Evolutionary conservation across 2,329 filamentous ascomycete species (phyloP), one percentile per base, ranked within the genome.

Genomic region (Mycosphaerella sp.): DNA sequence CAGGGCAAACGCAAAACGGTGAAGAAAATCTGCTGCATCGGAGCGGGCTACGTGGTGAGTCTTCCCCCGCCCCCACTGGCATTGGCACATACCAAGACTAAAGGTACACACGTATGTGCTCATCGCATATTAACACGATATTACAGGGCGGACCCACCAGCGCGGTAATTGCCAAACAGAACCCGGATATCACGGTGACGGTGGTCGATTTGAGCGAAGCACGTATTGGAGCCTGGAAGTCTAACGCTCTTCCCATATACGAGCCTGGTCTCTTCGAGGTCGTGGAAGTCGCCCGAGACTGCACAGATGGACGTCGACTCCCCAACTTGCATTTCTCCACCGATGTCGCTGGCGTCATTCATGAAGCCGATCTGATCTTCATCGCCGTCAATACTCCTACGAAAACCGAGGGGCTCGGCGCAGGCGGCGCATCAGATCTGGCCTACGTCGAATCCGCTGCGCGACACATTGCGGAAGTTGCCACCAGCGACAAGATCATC

Each of bases 371-470:
- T 65, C 72, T 91, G 43, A 80, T 92, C 53, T 80, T 92, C 55
- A 80, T 91, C 52, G 81, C 85, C 11, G 87, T 92, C 62, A 89
- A 90, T 69, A 91, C 87, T 0, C 87, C 87, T 2, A 90, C 87
- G 42, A 91, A 90, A 73, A 79, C 75, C 36, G 80, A 78, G 45
- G 87, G 87, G 51, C 73, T 81, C 21, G 87, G 87, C 45, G 82
- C 83, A 4, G 86, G 86, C 9, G 79, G 78, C 59, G 86, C 87
- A 0, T 85, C 85, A 12, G 85, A 91, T 62, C 81, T 91, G 73
- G 81, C 81, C 1, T 81, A 82, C 9, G 80, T 91, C 26, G 86
- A 91, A 68, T 81, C 81, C 14, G 86, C 85, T 5, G 82, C 82
- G 1, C 77, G 79, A 48, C 80, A 81, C 52, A 83, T 91, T 34